Percentiles rank a stretch among this genome's conserved stretches.
Conservation (phyloP, 2,329 filamentous ascomycete species). For the Annulohypoxylon truncatum region DNA sequence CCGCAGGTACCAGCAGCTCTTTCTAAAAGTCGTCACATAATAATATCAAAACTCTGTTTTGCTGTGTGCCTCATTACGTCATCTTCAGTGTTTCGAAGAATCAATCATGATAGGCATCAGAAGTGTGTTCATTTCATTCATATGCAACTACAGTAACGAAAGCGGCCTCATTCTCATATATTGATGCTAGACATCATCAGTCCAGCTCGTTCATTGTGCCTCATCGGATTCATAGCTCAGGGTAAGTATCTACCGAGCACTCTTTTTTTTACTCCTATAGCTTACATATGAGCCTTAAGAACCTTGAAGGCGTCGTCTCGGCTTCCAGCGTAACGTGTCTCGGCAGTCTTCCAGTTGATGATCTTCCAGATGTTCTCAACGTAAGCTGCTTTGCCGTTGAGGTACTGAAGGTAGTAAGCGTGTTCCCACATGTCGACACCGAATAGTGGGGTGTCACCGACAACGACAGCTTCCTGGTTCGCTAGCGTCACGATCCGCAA, state of each 20-base stretch:
- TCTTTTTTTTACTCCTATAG: not conserved
- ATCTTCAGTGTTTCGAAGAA: not conserved
- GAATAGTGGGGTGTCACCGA: slow-evolving; percentile 73
- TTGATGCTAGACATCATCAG: not conserved
- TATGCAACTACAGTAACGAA: not conserved
- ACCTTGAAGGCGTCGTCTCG: slow-evolving; percentile 49
- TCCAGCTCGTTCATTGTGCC: not conserved
- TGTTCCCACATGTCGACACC: slow-evolving; percentile 95
- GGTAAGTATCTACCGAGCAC: not conserved
- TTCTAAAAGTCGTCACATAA: no score
- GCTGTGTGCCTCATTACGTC: not conserved
- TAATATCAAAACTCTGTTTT: no score
- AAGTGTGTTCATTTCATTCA: slow-evolving; percentile 9
- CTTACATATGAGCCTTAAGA: slow-evolving; percentile 48
- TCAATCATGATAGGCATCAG: not conserved
- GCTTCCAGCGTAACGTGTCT: slow-evolving; percentile 64
- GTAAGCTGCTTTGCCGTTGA: slow-evolving; percentile 80
- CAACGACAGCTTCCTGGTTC: slow-evolving; percentile 82
- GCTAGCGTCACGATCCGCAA: slow-evolving; percentile 83
- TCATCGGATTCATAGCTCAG: not conserved
- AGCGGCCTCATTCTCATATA: not conserved
- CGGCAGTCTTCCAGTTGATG: slow-evolving; percentile 80
- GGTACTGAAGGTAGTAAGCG: slow-evolving; percentile 88
- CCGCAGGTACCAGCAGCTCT: not conserved
- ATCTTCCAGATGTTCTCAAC: slow-evolving; percentile 82